phyloP scores from a whole-genome alignment of 306 rosid genomes.

The Citrullus amarus region DNA sequence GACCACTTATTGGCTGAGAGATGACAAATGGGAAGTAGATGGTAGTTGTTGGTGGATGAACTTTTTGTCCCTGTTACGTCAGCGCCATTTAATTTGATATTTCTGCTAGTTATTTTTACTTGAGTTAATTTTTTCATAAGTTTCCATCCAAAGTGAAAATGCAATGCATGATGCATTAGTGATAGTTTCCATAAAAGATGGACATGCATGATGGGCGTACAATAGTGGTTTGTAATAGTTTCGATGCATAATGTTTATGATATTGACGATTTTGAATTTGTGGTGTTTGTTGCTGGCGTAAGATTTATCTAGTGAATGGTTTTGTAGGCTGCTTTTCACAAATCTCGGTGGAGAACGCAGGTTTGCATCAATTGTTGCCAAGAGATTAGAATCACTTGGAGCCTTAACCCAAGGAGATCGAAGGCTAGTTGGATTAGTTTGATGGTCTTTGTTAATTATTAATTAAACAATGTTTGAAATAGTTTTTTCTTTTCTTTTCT shows the following conservation, averaged over 20 bases:
- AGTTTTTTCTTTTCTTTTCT: constrained; percentile 5
- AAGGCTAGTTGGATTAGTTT: constrained; percentile 46
- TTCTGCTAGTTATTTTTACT: neutral
- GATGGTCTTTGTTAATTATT: neutral
- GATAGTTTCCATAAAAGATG: neutral
- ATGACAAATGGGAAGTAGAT: neutral
- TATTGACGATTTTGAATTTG: neutral
- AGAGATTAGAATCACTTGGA: constrained; percentile 93
- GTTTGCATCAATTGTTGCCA: constrained; percentile 97
- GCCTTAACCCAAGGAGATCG: constrained; percentile 99
- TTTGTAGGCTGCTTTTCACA: constrained; percentile 78
- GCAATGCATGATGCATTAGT: neutral
- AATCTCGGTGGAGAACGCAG: constrained; percentile 96
- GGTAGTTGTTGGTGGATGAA: neutral
- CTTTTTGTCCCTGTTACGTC: neutral
- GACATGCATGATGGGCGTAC: neutral
- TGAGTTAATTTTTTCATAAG: neutral
- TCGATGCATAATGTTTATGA: neutral
- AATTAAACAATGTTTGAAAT: constrained; percentile 10
- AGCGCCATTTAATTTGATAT: neutral
- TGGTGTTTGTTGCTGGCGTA: neutral
- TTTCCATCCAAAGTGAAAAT: neutral
- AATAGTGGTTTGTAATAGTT: neutral
- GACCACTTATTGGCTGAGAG: neutral
- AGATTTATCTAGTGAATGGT: constrained; percentile 3